These are phyloP conservation scores for Chaetomium strumarium DNA, from an alignment of 2,329 filamentous ascomycete genomes.

Conservation along the genomic window DNA sequence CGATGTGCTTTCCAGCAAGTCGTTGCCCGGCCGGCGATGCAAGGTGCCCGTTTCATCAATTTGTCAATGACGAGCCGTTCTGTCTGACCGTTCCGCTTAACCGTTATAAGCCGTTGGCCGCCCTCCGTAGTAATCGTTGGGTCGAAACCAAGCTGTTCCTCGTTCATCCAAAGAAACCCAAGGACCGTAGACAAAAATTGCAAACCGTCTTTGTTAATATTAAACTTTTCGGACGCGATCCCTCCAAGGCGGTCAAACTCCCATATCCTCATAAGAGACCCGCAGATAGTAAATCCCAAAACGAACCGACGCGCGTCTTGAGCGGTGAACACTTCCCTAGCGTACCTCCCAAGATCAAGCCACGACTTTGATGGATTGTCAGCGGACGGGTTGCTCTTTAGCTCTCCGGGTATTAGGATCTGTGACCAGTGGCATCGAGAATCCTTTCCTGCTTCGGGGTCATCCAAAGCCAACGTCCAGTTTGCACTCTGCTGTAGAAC, in stretches of 20 bases:
- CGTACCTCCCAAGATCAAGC: slow-evolving; percentile 16
- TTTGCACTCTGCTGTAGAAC: slow-evolving; percentile 21
- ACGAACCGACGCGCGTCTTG: slow-evolving; percentile 29
- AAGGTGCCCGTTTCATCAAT: slow-evolving; percentile 31
- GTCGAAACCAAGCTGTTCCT: slow-evolving; percentile 39
- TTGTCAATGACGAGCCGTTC: slow-evolving; percentile 38
- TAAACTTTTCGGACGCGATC: slow-evolving; percentile 33
- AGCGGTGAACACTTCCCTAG: too few species aligned
- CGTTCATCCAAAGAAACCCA: slow-evolving; percentile 37
- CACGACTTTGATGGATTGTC: slow-evolving; percentile 33
- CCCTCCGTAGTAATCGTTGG: slow-evolving; percentile 34
- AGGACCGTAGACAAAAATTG: slow-evolving; percentile 37
- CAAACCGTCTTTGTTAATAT: slow-evolving; percentile 37
- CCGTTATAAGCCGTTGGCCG: slow-evolving; percentile 34
- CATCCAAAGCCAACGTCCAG: slow-evolving; percentile 24
- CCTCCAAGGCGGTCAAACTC: slow-evolving; percentile 42
- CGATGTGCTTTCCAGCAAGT: slow-evolving; percentile 36
- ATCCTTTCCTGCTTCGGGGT: slow-evolving; percentile 21
- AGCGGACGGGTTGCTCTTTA: slow-evolving; percentile 40
- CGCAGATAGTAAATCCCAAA: slow-evolving; percentile 43
- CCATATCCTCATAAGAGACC: slow-evolving; percentile 41
- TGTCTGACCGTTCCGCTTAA: slow-evolving; percentile 31
- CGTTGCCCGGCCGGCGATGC: slow-evolving; percentile 34
- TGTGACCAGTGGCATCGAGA: slow-evolving; percentile 34
- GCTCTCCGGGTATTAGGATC: slow-evolving; percentile 40